Conservation (phyloP, 495 filamentous ascomycete genomes). For the Polyplosphaeria fusca region DNA sequence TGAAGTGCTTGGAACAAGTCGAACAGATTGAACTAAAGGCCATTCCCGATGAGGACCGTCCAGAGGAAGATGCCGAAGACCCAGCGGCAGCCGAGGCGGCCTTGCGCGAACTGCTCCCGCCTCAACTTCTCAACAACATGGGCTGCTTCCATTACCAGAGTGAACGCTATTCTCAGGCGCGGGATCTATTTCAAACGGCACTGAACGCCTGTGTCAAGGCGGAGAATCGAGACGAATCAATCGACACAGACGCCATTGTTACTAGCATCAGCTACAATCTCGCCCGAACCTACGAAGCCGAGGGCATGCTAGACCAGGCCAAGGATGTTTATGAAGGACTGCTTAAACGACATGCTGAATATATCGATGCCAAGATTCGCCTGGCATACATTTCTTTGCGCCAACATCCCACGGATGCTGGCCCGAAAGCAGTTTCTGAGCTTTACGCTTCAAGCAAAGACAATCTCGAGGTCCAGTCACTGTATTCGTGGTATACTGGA, state of each 20-base stretch:
- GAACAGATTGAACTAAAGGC: conserved; percentile 80
- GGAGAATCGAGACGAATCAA: conserved; percentile 57
- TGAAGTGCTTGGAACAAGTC: conserved; percentile 84
- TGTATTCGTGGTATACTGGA: conserved; percentile 93
- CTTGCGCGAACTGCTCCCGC: conserved; percentile 72
- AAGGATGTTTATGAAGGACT: conserved; percentile 82
- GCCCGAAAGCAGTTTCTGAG: conserved; percentile 75
- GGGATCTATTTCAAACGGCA: conserved; percentile 81
- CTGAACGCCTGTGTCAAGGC: conserved; percentile 79
- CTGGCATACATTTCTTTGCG: conserved; percentile 84
- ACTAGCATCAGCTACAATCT: conserved; percentile 95
- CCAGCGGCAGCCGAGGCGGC: conserved; percentile 46
- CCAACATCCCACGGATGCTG: conserved; percentile 79
- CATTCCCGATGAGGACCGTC: conserved; percentile 63
- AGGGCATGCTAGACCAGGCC: conserved; percentile 75
- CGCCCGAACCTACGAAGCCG: conserved; percentile 90
- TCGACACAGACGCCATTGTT: conserved; percentile 85
- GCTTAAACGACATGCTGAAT: conserved; percentile 76
- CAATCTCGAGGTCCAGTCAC: conserved; percentile 83
- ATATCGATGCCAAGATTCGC: conserved; percentile 83
- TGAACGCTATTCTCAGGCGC: conserved; percentile 77
- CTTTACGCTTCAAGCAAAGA: conserved; percentile 73
- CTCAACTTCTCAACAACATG: conserved; percentile 94
- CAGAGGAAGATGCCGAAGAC: conserved; percentile 61
- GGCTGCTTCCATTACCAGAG: conserved; percentile 88